A percentile compares a stretch with the other conserved stretches of the same genome.
These are phyloP conservation scores for Ustilago xerochloae DNA, from an alignment of 1,284 basidiomycete species.

Conservation along the genomic window DNA sequence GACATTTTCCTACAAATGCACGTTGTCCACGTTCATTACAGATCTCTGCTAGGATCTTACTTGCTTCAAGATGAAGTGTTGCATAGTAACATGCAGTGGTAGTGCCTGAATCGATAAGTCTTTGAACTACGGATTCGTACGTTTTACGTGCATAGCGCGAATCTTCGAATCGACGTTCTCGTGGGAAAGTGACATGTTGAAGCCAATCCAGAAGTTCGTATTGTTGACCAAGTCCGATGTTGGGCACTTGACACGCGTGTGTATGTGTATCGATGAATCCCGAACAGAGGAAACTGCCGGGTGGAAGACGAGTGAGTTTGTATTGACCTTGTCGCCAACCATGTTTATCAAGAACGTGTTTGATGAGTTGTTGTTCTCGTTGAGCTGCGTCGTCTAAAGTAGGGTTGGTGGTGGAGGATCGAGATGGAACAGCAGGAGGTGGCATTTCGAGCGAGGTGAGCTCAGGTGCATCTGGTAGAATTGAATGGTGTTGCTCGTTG, in stretches of 20 bases:
- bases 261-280: slow-evolving; percentile 92
- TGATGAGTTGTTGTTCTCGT: slow-evolving; percentile 43
- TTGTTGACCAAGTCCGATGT: slow-evolving; percentile 73
- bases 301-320: slow-evolving; percentile 72
- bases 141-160: slow-evolving; percentile 77
- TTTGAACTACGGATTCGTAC: slow-evolving; percentile 80
- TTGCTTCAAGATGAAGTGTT: slow-evolving; percentile 82
- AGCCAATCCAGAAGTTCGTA: slow-evolving; percentile 91
- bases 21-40: slow-evolving; percentile 81
- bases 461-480: slow-evolving; percentile 34
- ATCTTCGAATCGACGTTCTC: slow-evolving; percentile 84
- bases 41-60: slow-evolving; percentile 82
- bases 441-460: slow-evolving; percentile 47
- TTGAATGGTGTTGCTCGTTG: too few relatives aligned
- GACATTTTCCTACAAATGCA: slow-evolving; percentile 89
- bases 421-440: slow-evolving; percentile 33
- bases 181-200: slow-evolving; percentile 85
- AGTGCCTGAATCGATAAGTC: slow-evolving; percentile 77
- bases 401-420: slow-evolving; percentile 8
- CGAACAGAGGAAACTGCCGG: slow-evolving; percentile 84
- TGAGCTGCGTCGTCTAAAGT: slow-evolving; percentile 23
- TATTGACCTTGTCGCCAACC: slow-evolving; percentile 66
- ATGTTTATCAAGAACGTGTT: slow-evolving; percentile 39
- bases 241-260: slow-evolving; percentile 72
- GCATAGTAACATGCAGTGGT: slow-evolving; percentile 94